A percentile compares a stretch with the other conserved stretches of the same genome.
phyloP scores from a whole-genome alignment of 2,329 filamentous ascomycete genomes.

The Fonsecaea nubica region DNA sequence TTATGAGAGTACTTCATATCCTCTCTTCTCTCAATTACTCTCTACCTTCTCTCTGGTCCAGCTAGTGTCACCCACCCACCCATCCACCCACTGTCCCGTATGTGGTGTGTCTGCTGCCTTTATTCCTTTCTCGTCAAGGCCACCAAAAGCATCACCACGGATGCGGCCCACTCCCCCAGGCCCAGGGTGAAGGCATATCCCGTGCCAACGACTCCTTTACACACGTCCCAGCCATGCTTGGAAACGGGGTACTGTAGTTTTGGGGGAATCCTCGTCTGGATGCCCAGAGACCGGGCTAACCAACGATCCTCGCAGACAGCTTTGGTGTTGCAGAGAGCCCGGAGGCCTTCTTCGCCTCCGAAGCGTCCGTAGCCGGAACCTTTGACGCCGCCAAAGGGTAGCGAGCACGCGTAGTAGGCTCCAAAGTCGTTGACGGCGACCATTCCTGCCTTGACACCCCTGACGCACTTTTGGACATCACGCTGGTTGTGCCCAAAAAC shows the following conservation, averaged over 20 bases:
- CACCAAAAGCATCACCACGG: conserved; percentile 16
- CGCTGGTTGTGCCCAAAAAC: conserved; percentile 77
- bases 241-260: conserved; percentile 83
- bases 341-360: conserved; percentile 85
- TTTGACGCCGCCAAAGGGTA: conserved; percentile 84
- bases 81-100: neutral
- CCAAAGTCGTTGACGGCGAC: conserved; percentile 96
- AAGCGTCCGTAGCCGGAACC: conserved; percentile 94
- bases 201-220: conserved; percentile 36
- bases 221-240: conserved; percentile 52
- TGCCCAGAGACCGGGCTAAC: conserved; percentile 60
- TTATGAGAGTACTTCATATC: too few species aligned
- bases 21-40: too few species aligned
- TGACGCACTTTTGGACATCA: conserved; percentile 69
- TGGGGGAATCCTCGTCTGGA: conserved; percentile 79
- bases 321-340: conserved; percentile 86
- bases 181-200: conserved; percentile 33
- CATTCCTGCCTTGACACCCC: conserved; percentile 80
- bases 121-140: conserved; percentile 21
- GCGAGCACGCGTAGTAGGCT: conserved; percentile 87
- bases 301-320: conserved; percentile 78
- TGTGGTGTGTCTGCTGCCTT: neutral
- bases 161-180: conserved; percentile 23
- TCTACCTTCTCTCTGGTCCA: too few species aligned
- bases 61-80: neutral